phyloP scores from a whole-genome alignment of 2,329 filamentous ascomycete genomes.

The Tolypocladium endophyticum region DNA sequence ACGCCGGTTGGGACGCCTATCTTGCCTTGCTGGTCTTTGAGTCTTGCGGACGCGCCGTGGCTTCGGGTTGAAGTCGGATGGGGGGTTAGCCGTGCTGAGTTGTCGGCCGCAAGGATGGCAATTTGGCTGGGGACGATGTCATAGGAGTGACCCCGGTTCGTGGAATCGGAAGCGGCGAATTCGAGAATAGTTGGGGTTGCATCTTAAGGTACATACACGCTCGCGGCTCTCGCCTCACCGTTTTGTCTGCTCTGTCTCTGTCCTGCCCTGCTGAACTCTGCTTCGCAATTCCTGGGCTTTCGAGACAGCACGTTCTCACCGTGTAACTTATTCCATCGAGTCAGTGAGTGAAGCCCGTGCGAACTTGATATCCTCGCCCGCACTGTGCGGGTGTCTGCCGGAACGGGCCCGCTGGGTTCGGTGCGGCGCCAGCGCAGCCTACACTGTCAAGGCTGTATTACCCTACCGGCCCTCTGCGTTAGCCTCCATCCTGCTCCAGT shows the following conservation, averaged over 20 bases:
- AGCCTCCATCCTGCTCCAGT: no score
- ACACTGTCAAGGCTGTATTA: no score
- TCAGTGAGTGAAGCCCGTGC: no score
- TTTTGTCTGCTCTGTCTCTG: not conserved
- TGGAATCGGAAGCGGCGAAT: not conserved
- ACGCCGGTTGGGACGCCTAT: not conserved
- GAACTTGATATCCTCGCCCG: no score
- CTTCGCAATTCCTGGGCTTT: not conserved
- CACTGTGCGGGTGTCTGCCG: not conserved
- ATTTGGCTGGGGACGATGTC: not conserved
- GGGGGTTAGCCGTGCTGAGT: not conserved
- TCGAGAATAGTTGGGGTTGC: not conserved
- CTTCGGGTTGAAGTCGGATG: not conserved
- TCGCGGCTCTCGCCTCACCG: not conserved
- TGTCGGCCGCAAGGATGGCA: not conserved
- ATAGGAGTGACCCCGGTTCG: not conserved
- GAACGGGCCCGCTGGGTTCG: not conserved
- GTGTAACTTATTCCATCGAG: no score
- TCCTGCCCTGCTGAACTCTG: not conserved
- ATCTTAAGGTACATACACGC: not conserved
- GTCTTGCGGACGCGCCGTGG: not conserved
- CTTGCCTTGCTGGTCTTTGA: not conserved
- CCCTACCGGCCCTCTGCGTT: no score
- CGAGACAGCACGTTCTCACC: not conserved
- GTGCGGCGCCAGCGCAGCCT: not conserved